These are phyloP conservation scores for Phalaenopsis aphrodite DNA, from an alignment of 106 monocot genomes.

Conservation along the genomic window DNA sequence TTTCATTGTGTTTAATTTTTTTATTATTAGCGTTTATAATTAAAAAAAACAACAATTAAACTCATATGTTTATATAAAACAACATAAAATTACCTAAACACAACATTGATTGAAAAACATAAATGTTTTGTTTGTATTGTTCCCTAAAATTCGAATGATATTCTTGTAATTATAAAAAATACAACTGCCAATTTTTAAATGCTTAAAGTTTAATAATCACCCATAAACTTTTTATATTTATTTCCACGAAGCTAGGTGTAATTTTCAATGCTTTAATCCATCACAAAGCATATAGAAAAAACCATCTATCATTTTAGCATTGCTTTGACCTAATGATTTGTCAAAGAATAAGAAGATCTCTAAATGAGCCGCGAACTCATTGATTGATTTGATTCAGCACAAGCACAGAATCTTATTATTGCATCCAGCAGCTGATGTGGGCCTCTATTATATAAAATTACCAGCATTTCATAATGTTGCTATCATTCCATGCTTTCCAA, in stretches of 20 bases:
- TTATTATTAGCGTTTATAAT: too few relatives aligned
- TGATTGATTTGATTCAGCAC: not conserved
- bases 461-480: not conserved
- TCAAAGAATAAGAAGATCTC: too few relatives aligned
- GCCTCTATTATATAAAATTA: not conserved
- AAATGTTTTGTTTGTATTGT: not conserved
- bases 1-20: too few relatives aligned
- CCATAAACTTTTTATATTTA: too few relatives aligned
- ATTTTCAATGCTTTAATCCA: not conserved
- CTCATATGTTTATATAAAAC: too few relatives aligned
- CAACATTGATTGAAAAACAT: not conserved
- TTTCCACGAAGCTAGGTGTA: too few relatives aligned
- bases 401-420: constrained; percentile 5
- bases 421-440: constrained; percentile 9
- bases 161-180: not conserved
- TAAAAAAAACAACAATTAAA: too few relatives aligned
- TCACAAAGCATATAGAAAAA: constrained; percentile 9
- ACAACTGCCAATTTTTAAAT: not conserved
- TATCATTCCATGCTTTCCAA: not conserved
- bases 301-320: not conserved
- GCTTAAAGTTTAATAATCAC: not conserved
- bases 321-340: not conserved
- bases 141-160: not conserved
- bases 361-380: too few relatives aligned
- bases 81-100: not conserved